A percentile compares a stretch with the other conserved stretches of the same genome.
These are phyloP conservation scores for Stagonosporopsis tanaceti DNA, from an alignment of 2,329 filamentous ascomycete species.

Conservation along the genomic window DNA sequence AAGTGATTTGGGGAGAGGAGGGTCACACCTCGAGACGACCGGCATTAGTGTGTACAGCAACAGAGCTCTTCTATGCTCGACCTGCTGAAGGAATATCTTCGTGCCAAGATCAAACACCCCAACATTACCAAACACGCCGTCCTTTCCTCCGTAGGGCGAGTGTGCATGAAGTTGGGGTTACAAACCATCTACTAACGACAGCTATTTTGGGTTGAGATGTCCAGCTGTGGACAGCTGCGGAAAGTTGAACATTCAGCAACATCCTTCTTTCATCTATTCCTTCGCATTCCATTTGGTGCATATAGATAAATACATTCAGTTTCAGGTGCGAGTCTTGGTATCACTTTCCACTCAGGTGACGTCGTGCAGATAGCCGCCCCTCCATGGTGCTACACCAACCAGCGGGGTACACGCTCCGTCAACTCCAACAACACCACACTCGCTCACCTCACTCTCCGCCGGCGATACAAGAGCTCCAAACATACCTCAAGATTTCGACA, in stretches of 20 bases:
- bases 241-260: neutral
- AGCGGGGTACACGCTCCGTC: slow-evolving; percentile 26
- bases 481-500: slow-evolving; percentile 22
- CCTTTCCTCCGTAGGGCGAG: slow-evolving; percentile 60
- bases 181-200: slow-evolving; percentile 49
- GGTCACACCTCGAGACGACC: slow-evolving; percentile 36
- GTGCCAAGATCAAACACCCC: slow-evolving; percentile 67
- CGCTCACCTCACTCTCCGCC: slow-evolving; percentile 31
- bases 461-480: slow-evolving; percentile 40
- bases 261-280: neutral
- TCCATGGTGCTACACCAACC: slow-evolving; percentile 10
- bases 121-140: slow-evolving; percentile 73
- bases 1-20: slow-evolving; percentile 23
- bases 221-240: neutral
- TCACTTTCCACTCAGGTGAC: slow-evolving; percentile 19
- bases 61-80: slow-evolving; percentile 65
- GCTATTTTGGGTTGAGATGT: slow-evolving; percentile 4
- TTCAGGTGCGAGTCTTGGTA: slow-evolving; percentile 11
- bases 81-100: slow-evolving; percentile 72
- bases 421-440: slow-evolving; percentile 10
- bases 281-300: slow-evolving; percentile 8
- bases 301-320: slow-evolving; percentile 18
- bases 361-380: slow-evolving; percentile 21
- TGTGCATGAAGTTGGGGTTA: slow-evolving; percentile 72
- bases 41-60: slow-evolving; percentile 79